Conservation (phyloP, 1,284 basidiomycete genomes). For the Cryptococcus sp. region DNA sequence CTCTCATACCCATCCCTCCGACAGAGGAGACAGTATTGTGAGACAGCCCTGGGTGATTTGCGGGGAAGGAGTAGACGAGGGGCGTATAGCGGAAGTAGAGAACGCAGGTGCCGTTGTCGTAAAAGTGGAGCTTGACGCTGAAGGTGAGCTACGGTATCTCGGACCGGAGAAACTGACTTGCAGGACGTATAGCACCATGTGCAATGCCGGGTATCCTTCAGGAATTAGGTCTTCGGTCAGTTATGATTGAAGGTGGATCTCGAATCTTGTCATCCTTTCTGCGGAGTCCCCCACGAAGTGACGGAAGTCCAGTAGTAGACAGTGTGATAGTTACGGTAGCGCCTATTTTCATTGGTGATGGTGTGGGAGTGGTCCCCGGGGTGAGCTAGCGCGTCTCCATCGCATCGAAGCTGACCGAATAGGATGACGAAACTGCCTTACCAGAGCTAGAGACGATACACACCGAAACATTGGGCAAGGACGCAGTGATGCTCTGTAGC, state of each 20-base stretch:
- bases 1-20: conserved; percentile 3
- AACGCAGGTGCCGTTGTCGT: conserved; percentile 43
- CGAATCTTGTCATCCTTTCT: conserved; percentile 76
- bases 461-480: conserved; percentile 45
- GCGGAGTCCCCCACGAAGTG: conserved; percentile 23
- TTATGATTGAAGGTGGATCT: conserved; percentile 97
- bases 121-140: conserved; percentile 44
- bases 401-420: neutral
- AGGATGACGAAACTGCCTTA: conserved; percentile 29
- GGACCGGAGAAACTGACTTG: neutral
- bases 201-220: conserved; percentile 56
- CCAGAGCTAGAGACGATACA: conserved; percentile 32
- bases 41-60: conserved; percentile 72
- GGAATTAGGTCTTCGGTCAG: conserved; percentile 58
- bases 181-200: conserved; percentile 54
- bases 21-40: conserved; percentile 53
- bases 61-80: conserved; percentile 25
- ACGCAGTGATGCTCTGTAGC: conserved; percentile 44
- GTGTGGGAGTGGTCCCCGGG: conserved; percentile 54
- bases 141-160: conserved; percentile 44
- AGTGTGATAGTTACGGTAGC: conserved; percentile 75
- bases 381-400: conserved; percentile 17
- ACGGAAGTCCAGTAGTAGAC: conserved; percentile 57
- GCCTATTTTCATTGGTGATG: conserved; percentile 71
- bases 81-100: conserved; percentile 28